Evolutionary conservation across 257 asterid genomes (phyloP), one percentile per base, ranked within the genome.

Genomic region (Capsicum chinense): DNA sequence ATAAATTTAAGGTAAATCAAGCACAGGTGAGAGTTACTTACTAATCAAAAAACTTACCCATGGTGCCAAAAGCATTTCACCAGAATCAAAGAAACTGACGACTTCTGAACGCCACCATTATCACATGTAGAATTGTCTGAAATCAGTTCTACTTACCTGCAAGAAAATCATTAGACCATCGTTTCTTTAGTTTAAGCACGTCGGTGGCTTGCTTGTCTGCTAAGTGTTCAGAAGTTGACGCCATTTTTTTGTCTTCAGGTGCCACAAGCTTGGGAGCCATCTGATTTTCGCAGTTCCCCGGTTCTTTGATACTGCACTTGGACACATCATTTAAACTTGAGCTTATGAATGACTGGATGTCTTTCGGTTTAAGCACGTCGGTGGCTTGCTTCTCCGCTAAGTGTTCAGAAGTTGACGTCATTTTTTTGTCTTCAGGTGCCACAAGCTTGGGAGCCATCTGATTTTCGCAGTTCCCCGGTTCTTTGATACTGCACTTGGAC

Each of bases 91-190:
- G 50, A 74, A 74, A 19, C 15, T 50, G 19, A 9, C 1, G 8
- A 48, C 44, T 26, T 2, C 80, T 48, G 12, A 44, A 47, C 11
- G 42, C 2, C 17, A 73, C 1, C 7, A 21, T 10, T 48, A n/a
- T 48, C 79, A 59, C 6, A 6, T 17, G 9, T 58, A 58, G 11
- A 58, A 60, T 60, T 60, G 6, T 73, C 12, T 47, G 39, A 73
- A 10, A 73, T 73, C 80, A 47, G 12, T 2, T 47, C 42, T 71
- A 1, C 1, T 47, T 47, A 19, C 11, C 59, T n/a, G 33, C 39
- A 73, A 73, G 58, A 73, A 47, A 73, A 19, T 62, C 37, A 62
- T 9, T 62, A 60, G 11, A 62, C 68, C 68, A 19, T 62, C 68
- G 14, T 0, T 19, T 19, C 19, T 62, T 62, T 6, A 60, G 67